Conservation (phyloP, 164 flowering plant species). For the Berberis thunbergii region DNA sequence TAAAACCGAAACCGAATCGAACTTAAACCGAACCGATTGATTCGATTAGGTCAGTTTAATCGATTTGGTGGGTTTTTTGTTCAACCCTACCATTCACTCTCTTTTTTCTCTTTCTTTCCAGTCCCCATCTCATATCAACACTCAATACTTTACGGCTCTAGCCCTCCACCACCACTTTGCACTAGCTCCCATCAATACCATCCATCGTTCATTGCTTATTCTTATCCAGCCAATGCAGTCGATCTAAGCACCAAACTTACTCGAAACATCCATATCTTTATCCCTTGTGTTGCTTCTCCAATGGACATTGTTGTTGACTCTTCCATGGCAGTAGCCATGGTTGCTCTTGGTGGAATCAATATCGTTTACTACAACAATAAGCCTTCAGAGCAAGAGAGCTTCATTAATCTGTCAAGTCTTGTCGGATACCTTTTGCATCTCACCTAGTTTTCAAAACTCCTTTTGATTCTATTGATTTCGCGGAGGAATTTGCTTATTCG, state of each 20-base stretch:
- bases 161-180: too few relatives aligned
- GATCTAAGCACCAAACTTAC: slow-evolving; percentile 51
- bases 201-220: too few relatives aligned
- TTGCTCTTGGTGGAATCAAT: slow-evolving; percentile 76
- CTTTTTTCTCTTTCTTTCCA: too few relatives aligned
- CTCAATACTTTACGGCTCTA: too few relatives aligned
- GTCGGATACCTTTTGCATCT: slow-evolving; percentile 47
- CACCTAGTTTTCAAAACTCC: slow-evolving; percentile 39
- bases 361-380: slow-evolving; percentile 63
- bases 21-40: too few relatives aligned
- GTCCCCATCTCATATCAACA: too few relatives aligned
- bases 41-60: too few relatives aligned
- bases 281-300: slow-evolving; percentile 82
- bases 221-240: slow-evolving; percentile 71
- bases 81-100: too few relatives aligned
- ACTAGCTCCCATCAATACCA: too few relatives aligned
- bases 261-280: slow-evolving; percentile 48
- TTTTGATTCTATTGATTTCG: slow-evolving; percentile 28
- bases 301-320: slow-evolving; percentile 94
- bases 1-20: too few relatives aligned
- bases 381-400: slow-evolving; percentile 41
- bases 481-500: slow-evolving; percentile 25
- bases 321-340: slow-evolving; percentile 84
- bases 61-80: too few relatives aligned
- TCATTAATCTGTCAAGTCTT: slow-evolving; percentile 56